These are phyloP conservation scores for Plasmodium malariae DNA, from an alignment of 169 alveolate species.

Conservation along the genomic window DNA sequence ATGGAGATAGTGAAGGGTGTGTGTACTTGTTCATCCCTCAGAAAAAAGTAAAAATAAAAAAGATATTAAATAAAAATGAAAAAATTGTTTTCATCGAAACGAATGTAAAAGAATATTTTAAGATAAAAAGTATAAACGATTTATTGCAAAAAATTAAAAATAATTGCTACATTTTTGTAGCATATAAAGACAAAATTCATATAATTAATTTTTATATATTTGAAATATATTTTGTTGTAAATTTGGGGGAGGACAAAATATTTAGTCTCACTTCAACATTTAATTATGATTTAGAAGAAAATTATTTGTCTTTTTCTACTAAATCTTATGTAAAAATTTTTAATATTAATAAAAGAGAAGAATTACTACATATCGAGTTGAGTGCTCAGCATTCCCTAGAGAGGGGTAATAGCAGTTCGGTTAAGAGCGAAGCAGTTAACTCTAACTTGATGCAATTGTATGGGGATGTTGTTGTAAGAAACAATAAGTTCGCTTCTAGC, in stretches of 20 bases:
- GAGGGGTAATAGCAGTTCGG: no score
- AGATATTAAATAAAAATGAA: slow-evolving; percentile 28
- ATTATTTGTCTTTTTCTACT: slow-evolving; percentile 47
- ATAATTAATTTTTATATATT: slow-evolving; percentile 28
- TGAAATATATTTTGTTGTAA: slow-evolving; percentile 32
- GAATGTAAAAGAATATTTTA: slow-evolving; percentile 64
- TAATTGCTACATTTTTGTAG: slow-evolving; percentile 34
- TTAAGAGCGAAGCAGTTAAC: no score
- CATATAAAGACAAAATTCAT: slow-evolving; percentile 28
- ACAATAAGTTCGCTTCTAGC: no score
- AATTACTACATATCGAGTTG: neutral
- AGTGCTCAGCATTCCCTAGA: no score
- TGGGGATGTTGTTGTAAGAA: no score
- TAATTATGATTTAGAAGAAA: neutral
- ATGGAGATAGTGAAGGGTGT: slow-evolving; percentile 70
- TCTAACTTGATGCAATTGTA: no score
- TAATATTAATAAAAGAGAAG: slow-evolving; percentile 14
- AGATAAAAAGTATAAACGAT: slow-evolving; percentile 9
- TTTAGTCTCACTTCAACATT: slow-evolving; percentile 24
- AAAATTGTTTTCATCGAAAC: slow-evolving; percentile 45
- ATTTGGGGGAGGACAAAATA: slow-evolving; percentile 19
- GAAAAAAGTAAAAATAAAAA: slow-evolving; percentile 55
- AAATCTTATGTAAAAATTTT: slow-evolving; percentile 32
- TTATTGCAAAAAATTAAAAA: slow-evolving; percentile 13
- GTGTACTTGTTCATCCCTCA: slow-evolving; percentile 46